Evolutionary conservation across 257 asterid species (phyloP), one percentile per base, ranked within the genome.

Genomic region (Fraxinus quadrangulata): DNA sequence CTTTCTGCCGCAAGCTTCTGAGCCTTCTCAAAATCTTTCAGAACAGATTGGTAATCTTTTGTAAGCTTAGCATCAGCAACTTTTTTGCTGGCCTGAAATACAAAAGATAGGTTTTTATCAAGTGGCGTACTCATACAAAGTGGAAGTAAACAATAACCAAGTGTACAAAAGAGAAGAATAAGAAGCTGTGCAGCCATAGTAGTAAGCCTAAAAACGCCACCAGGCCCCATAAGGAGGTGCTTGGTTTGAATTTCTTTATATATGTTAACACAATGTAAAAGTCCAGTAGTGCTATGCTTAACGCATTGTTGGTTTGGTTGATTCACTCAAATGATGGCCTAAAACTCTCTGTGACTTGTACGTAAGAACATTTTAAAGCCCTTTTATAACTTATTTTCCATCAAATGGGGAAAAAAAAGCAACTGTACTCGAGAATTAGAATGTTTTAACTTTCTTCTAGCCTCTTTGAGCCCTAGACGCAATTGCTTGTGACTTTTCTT

Each of bases 1-100:
- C 81, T 85, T 80, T 89, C 75, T 37, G 87, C 91, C 37, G 89
- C 91, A 80, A 87, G 83, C 72, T 78, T 75, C 84, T 89, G 91
- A 65, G 86, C 86, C 82, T 87, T 89, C 63, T 89, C 87, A 78
- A 87, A 89, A 40, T 89, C 93, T 81, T 83, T 89, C 75, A 89
- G 76, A 33, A 87, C 86, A 37, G 84, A 73, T 75, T 87, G 87
- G 56, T 87, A 89, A 72, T 89, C 91, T 85, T 81, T 89, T 33
- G 91, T 83, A 77, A 89, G 90, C 82, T 89, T 89, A 54, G 89
- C 88, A 81, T 87, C 91, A 30, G 89, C 78, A 26, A 87, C 76
- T 76, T 84, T 87, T 81, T 84, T 84, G 81, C 82, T 77, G 56
- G 87, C 89, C 93, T 89, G 82, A 77, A 73, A 79, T 56, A 1